Base-by-base conservation (phyloP, 2,329 filamentous ascomycete genomes). In the Pseudogymnoascus sp. region DNA sequence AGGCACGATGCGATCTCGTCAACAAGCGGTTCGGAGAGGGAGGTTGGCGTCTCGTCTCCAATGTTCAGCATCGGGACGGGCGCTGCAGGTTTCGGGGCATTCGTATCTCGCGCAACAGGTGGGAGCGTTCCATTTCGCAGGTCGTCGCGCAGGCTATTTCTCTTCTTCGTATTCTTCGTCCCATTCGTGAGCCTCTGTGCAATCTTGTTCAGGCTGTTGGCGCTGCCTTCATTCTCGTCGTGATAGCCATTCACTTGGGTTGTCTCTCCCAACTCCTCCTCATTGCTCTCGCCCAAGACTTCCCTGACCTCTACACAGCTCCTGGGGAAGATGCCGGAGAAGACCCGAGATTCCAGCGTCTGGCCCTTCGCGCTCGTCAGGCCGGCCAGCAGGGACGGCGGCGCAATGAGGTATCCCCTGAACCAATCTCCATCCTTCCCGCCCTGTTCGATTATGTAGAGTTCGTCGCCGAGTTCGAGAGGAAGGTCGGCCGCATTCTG, bases 381-480 rank as follows among this genome's bases (percentile, higher is more conserved):
- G 57, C 93, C 94, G 15, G 94, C 90, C 62, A 99, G 83, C 72
- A 99, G 78, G 68, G 91, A 96, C 18, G 94, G 94, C 59, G 94
- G 93, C 65, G 94, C 91, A 67, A 99, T 89, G 63, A 99, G 82
- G 75, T 99, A 99, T 62, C 94, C 94, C 60, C 94, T 88, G 75
- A 93, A 89, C 95, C 94, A 99, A 73, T 90, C 84, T 69, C 89
- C 90, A 75, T 96, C 85, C 37, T 73, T 75, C 20, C 91, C 88
- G 38, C 93, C 95, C 76, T 97, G 91, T 76, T 97, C 93, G 72
- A 99, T 97, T 67, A 99, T 95, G 77, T 99, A 99, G 66, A 99
- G 81, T 76, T 99, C 94, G 82, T 99, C 94, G 73, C 94, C 94
- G 66, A 99, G 90, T 75, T 99, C 92, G 73, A 99, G 87, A 8